Evolutionary conservation across 352 stramenopile species (phyloP), one percentile per base, ranked within the genome.

Genomic region (Globisporangium lucens): DNA sequence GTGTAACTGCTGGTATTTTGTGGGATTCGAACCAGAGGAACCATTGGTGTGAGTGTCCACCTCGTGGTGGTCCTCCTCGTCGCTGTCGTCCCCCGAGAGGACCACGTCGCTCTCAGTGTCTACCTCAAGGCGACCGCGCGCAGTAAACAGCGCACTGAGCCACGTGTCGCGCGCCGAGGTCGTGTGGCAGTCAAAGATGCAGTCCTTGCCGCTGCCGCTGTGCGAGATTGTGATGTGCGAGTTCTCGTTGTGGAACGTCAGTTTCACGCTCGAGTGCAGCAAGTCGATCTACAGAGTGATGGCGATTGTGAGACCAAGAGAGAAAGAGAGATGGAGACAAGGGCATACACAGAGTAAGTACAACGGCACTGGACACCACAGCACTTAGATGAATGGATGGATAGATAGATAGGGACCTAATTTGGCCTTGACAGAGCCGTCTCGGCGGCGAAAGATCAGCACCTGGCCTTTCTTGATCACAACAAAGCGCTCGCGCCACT

Each of bases 401-500:
- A 7, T 49, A 15, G 15, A 49, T 46, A 15, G 12, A 46, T 46
- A 46, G 38, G 10, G 38, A n/a, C 41, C 1, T n/a, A 49, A 15
- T 15, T 86, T 90, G 30, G 72, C 66, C 56, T 93, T 93, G 68
- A 91, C 68, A 0, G 77, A 70, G 20, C 77, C 73, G 22, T 80
- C 72, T 64, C 73, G 71, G 27, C 80, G 73, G 5, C 83, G 77
- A 61, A 71, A 73, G 22, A 93, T 79, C 4, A 77, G 47, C 47
- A 93, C 67, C 22, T 84, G 65, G 24, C 83, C 79, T 22, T 74
- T 72, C 17, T 75, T 76, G 27, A 93, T 66, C 58, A 79, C 67
- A 24, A 93, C 77, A 56, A 82, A 89, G 15, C 85, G 82, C 22
- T 91, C 83, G 5, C 85, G 77, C 83, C 83, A 91, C 83, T 93